phyloP scores from a whole-genome alignment of 1,139 yeast species.

The Yamadazyma pseudoaaseri region DNA sequence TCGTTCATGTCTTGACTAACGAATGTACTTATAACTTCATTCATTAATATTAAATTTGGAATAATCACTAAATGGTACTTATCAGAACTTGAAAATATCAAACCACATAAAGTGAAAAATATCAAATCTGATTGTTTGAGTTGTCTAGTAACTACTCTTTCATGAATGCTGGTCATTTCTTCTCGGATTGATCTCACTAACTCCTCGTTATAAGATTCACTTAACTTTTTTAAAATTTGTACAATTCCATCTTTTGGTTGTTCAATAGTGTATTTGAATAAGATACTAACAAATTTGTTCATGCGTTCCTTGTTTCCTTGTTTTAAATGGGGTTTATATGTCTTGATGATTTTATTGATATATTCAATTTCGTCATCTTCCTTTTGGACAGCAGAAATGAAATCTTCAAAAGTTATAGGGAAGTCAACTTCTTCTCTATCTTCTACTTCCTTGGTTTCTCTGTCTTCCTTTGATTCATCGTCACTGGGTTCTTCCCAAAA shows the following conservation, averaged over 20 bases:
- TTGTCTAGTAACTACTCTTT: conserved; percentile 33
- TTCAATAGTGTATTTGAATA: conserved; percentile 55
- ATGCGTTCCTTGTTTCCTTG: conserved; percentile 79
- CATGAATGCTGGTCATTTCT: conserved; percentile 45
- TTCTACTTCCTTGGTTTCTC: conserved; percentile 24
- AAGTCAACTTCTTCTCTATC: conserved; percentile 18
- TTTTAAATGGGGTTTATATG: conserved; percentile 74
- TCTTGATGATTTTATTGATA: conserved; percentile 55
- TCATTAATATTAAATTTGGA: conserved; percentile 73
- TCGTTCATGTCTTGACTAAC: conserved; percentile 34
- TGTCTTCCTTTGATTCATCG: conserved; percentile 25
- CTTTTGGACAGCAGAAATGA: conserved; percentile 45
- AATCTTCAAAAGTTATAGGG: conserved; percentile 54
- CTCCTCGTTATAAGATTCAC: conserved; percentile 64
- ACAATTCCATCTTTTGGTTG: conserved; percentile 25
- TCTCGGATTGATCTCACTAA: conserved; percentile 49
- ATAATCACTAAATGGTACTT: conserved; percentile 90
- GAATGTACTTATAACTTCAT: conserved; percentile 54
- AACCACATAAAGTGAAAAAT: conserved; percentile 69
- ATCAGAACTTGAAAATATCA: conserved; percentile 88
- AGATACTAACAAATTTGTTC: conserved; percentile 59
- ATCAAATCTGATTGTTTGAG: conserved; percentile 56
- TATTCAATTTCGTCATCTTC: conserved; percentile 32
- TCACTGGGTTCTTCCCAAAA: conserved; percentile 60
- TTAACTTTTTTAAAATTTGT: conserved; percentile 55